Percentiles rank a stretch among this genome's conserved stretches.
Conservation (phyloP, 257 asterid genomes). For the Fraxinus quadrangulata region DNA sequence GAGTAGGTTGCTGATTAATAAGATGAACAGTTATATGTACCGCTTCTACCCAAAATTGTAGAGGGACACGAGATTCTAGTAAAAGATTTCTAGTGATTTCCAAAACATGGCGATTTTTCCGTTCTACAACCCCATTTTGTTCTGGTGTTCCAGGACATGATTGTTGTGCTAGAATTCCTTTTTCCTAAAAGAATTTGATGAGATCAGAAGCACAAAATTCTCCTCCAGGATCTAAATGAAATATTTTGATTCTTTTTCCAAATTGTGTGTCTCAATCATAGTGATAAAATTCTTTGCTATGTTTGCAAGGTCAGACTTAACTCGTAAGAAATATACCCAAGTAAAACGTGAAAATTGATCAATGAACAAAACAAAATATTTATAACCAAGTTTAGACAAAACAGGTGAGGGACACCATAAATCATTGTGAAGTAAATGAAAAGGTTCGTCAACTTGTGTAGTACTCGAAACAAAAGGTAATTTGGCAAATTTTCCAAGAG, state of each 20-base stretch:
- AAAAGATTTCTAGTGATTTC: constrained; percentile 22
- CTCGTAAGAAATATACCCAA: not conserved
- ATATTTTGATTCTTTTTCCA: not conserved
- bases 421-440: too few species aligned
- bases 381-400: constrained; percentile 15
- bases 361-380: constrained; percentile 20
- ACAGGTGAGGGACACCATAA: constrained; percentile 6
- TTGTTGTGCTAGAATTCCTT: constrained; percentile 2
- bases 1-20: constrained; percentile 11
- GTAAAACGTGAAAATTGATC: constrained; percentile 16
- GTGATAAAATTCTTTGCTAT: not conserved
- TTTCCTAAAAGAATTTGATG: not conserved
- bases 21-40: not conserved
- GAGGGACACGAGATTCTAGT: constrained; percentile 8
- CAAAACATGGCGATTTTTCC: constrained; percentile 22
- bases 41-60: constrained; percentile 12
- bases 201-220: not conserved
- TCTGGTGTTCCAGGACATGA: constrained; percentile 1
- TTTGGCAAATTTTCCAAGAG: too few species aligned
- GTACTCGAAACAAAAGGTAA: too few species aligned
- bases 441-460: too few species aligned
- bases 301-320: constrained; percentile 6
- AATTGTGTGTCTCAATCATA: constrained; percentile 10
- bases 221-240: not conserved
- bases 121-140: constrained; percentile 25